phyloP scores from a whole-genome alignment of 1,139 yeast species.

The Saccharomyces pastorianus region DNA sequence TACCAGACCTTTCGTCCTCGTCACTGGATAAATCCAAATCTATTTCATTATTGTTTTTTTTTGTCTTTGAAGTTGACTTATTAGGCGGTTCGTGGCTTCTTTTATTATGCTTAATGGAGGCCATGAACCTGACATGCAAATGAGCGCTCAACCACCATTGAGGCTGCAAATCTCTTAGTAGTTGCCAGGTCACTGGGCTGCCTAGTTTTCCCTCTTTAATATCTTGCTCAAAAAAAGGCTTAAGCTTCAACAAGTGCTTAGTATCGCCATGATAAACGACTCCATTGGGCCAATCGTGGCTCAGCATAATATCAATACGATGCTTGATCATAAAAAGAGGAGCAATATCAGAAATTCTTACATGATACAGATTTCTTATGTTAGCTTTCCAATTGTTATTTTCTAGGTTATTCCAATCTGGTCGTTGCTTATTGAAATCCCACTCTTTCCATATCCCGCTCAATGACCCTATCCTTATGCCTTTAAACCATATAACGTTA shows the following conservation, averaged over 20 bases:
- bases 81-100: slow-evolving; percentile 5
- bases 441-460: slow-evolving; percentile 71
- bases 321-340: slow-evolving; percentile 41
- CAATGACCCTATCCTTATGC: slow-evolving; percentile 68
- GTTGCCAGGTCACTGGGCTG: slow-evolving; percentile 56
- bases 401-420: slow-evolving; percentile 17
- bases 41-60: slow-evolving; percentile 35
- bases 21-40: slow-evolving; percentile 33
- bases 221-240: slow-evolving; percentile 65
- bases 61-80: slow-evolving; percentile 13
- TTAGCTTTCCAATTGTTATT: slow-evolving; percentile 33
- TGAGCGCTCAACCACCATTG: slow-evolving; percentile 83
- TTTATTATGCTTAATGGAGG: slow-evolving; percentile 38
- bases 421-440: slow-evolving; percentile 36
- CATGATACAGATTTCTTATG: slow-evolving; percentile 64
- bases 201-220: slow-evolving; percentile 58
- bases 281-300: slow-evolving; percentile 95
- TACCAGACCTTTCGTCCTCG: neutral
- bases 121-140: slow-evolving; percentile 68
- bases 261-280: slow-evolving; percentile 60
- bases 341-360: slow-evolving; percentile 53
- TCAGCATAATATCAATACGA: slow-evolving; percentile 41
- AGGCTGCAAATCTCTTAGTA: slow-evolving; percentile 54
- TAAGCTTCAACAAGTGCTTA: slow-evolving; percentile 40
- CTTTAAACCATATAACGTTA: slow-evolving; percentile 66